Conservation (phyloP, 305 asterid species). For the Striga hermonthica region DNA sequence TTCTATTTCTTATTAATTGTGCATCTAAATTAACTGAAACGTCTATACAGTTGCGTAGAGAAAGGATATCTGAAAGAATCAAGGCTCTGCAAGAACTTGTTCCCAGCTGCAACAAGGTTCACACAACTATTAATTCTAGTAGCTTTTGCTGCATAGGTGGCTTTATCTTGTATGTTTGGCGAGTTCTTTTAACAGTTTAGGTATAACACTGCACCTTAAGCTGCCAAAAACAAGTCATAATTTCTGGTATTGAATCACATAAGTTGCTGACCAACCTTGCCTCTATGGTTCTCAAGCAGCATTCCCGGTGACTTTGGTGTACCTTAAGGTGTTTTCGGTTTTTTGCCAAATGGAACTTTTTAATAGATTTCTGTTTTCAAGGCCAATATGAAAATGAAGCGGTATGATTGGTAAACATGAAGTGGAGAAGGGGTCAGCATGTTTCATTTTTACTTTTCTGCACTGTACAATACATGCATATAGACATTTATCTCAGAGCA, state of each 20-base stretch:
- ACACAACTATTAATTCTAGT: constrained; percentile 22
- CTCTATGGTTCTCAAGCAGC: neutral
- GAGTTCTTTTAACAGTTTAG: constrained; percentile 7
- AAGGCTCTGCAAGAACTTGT: constrained; percentile 94
- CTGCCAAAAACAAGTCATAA: neutral
- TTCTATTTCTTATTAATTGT: constrained; percentile 1
- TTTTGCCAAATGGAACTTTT: constrained; percentile 14
- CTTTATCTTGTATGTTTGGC: constrained; percentile 7
- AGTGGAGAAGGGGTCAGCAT: neutral
- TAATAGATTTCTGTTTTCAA: neutral
- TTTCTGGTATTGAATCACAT: too few relatives aligned
- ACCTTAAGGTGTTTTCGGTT: constrained; percentile 4
- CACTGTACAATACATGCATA: neutral
- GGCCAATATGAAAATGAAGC: constrained; percentile 6
- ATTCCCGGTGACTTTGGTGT: constrained; percentile 10
- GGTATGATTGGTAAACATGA: neutral
- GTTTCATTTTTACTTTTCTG: neutral
- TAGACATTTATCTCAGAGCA: neutral
- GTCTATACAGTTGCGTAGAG: constrained; percentile 72
- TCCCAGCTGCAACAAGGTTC: constrained; percentile 92
- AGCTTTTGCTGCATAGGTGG: neutral
- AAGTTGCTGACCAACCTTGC: neutral
- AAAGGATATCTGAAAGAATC: constrained; percentile 86
- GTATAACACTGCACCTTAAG: constrained; percentile 3
- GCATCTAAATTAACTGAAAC: constrained; percentile 24